Conservation (phyloP, 2,329 filamentous ascomycete genomes). For the Arthrobotrys entomopaga region DNA sequence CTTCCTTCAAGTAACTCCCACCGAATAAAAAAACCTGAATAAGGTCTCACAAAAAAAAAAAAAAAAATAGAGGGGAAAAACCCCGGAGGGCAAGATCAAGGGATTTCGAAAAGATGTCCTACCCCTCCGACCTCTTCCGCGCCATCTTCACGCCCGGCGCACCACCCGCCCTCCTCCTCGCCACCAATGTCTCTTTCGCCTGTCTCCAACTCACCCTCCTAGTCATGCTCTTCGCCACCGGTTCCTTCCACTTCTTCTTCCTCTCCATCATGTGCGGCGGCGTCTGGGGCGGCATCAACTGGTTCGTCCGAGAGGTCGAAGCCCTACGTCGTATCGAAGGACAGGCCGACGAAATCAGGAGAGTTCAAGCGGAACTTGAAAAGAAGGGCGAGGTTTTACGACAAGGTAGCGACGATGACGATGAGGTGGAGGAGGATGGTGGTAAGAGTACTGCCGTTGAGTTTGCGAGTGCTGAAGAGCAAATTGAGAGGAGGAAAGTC, state of each 20-base stretch:
- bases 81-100: not conserved
- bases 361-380: constrained; percentile 60
- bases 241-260: constrained; percentile 87
- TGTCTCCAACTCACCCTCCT: constrained; percentile 82
- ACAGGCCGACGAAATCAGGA: constrained; percentile 57
- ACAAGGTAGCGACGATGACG: constrained; percentile 61
- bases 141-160: constrained; percentile 93
- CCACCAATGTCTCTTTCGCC: constrained; percentile 89
- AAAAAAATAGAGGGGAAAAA: constrained; percentile 11
- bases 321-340: constrained; percentile 66
- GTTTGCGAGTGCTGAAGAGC: constrained; percentile 60
- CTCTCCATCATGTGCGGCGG: constrained; percentile 81
- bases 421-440: constrained; percentile 65
- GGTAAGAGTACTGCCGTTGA: constrained; percentile 63
- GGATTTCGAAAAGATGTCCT: constrained; percentile 27
- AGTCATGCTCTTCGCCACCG: constrained; percentile 79
- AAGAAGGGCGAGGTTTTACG: constrained; percentile 63
- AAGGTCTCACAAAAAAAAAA: constrained; percentile 12
- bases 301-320: constrained; percentile 76
- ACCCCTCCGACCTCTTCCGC: constrained; percentile 80
- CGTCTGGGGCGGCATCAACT: constrained; percentile 95
- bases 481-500: constrained; percentile 60
- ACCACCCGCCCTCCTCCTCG: constrained; percentile 85
- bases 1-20: too few species aligned
- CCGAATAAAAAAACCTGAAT: not conserved